Percentiles rank a stretch among this genome's conserved stretches.
Evolutionary conservation across 768 basidiomycete species (phyloP).

Genomic region (Hygrophorus russula): DNA sequence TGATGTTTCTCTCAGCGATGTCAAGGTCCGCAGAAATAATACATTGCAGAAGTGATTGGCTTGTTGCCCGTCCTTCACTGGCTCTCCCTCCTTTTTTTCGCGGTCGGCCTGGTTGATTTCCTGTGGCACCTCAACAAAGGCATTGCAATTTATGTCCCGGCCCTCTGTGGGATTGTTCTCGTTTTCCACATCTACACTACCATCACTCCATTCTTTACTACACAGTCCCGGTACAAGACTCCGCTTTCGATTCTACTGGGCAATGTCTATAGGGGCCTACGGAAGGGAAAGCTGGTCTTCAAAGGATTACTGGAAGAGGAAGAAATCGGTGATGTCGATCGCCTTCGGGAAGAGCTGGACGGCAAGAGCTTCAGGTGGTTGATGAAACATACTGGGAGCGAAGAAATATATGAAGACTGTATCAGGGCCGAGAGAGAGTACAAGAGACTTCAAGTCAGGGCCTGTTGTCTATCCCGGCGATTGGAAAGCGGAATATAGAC

Average conservation of each 20-base stretch:
- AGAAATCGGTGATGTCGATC: slow-evolving; percentile 7
- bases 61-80: slow-evolving; percentile 8
- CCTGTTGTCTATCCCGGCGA: not conserved
- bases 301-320: slow-evolving; percentile 8
- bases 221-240: slow-evolving; percentile 9
- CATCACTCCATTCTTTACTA: slow-evolving; percentile 8
- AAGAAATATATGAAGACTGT: slow-evolving; percentile 3
- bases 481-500: too few species aligned
- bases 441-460: not conserved
- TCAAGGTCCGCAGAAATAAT: slow-evolving; percentile 5
- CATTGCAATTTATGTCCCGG: slow-evolving; percentile 9
- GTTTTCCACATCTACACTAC: slow-evolving; percentile 8
- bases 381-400: slow-evolving; percentile 5
- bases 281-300: not conserved
- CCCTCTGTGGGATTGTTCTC: slow-evolving; percentile 8
- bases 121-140: slow-evolving; percentile 10
- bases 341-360: slow-evolving; percentile 5
- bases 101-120: slow-evolving; percentile 10
- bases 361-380: slow-evolving; percentile 6
- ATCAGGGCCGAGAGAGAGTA: slow-evolving; percentile 3
- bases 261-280: slow-evolving; percentile 8
- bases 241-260: slow-evolving; percentile 9
- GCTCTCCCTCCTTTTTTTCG: slow-evolving; percentile 9
- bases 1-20: not conserved
- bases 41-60: slow-evolving; percentile 7